Base-by-base conservation (phyloP, 768 basidiomycete genomes). In the Tylopilus vinaceipallidus region DNA sequence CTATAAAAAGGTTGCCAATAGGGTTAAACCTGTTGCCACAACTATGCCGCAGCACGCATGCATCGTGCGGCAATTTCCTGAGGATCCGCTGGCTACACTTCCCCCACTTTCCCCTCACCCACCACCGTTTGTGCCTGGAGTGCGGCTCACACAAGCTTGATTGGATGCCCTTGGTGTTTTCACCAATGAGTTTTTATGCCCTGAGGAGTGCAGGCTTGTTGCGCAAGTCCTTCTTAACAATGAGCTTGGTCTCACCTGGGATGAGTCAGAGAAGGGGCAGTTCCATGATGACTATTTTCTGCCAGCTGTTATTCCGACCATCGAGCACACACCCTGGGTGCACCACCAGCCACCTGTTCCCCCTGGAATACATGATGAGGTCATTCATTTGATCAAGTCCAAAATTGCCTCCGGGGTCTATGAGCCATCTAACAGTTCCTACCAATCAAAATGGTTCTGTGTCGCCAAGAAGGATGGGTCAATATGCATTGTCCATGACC, bases 391-490 rank as follows among this genome's bases (percentile, higher is more conserved):
- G 0, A 60, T 76, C 10, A 59, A 65, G 16, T 47, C 52, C 1
- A 77, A 77, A 50, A 64, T 75, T 10, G 36, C 36, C 4, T 37
- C 36, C 3, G 72, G 76, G 0, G 67, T 75, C 0, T 77, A 75
- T 44, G 69, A 79, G 54, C 68, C 63, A 0, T 72, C 67, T 0
- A 65, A 73, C 32, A 66, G 65, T 0, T 73, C 72, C 0, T 78
- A 78, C 24, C 57, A 69, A 0, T 71, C 70, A 0, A 46, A 64
- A 7, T 75, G 71, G 73, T 78, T 75, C 43, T 69, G 66, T 26
- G 68, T 76, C 0, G 37, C 50, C 6, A 68, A 68, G 50, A 66
- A 68, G 37, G 54, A 61, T 14, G 54, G 63, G 0, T 57, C 56
- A 5, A 16, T 66, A 0, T 44, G 53, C 0, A 49, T 65, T 2